Evolutionary conservation across 2,329 filamentous ascomycete species (phyloP).

Genomic region (Colletotrichum cereale): DNA sequence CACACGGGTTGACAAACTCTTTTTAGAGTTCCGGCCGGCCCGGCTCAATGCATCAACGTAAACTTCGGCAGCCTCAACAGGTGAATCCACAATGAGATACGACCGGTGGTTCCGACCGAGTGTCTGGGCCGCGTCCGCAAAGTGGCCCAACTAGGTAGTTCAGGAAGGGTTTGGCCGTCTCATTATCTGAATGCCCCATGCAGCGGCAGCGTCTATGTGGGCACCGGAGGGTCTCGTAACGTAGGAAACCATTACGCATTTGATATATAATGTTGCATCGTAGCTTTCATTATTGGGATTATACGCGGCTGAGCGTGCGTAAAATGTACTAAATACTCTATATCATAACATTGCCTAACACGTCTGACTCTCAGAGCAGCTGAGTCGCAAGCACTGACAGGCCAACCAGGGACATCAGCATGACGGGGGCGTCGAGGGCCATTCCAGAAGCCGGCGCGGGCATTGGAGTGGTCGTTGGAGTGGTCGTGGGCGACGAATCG

Average conservation of each 20-base stretch:
- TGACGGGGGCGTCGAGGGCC: background rate
- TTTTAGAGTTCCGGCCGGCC: background rate
- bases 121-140: too few species aligned
- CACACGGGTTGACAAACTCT: background rate
- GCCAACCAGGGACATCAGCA: slow-evolving; percentile 14
- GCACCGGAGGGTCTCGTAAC: background rate
- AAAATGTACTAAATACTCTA: background rate
- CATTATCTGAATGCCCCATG: too few species aligned
- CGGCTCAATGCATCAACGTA: too few species aligned
- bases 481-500: slow-evolving; percentile 19
- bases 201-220: background rate
- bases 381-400: slow-evolving; percentile 16
- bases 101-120: too few species aligned
- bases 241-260: background rate
- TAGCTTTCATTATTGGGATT: background rate
- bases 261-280: background rate
- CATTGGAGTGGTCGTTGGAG: too few species aligned
- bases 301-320: background rate
- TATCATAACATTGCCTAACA: background rate
- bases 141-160: too few species aligned
- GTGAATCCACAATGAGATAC: too few species aligned
- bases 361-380: background rate
- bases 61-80: too few species aligned
- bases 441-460: slow-evolving; percentile 6
- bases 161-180: too few species aligned